These are phyloP conservation scores for Rubroboletus pulcherrimus DNA, from an alignment of 768 basidiomycete genomes.

Conservation along the genomic window DNA sequence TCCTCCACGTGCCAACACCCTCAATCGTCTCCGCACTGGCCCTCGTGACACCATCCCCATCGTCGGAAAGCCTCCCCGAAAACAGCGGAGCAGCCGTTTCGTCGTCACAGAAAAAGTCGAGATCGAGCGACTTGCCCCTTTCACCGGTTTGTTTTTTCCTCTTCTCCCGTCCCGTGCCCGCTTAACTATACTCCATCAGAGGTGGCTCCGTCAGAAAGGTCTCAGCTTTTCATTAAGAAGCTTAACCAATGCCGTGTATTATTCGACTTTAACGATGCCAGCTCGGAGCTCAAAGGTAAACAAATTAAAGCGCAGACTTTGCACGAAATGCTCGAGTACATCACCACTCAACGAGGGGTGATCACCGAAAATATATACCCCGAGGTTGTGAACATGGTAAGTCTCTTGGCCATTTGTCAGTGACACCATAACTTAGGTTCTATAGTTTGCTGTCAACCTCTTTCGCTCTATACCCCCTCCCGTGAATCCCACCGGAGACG, in stretches of 20 bases:
- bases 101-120: constrained; percentile 95
- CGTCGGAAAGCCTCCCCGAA: constrained; percentile 93
- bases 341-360: constrained; percentile 92
- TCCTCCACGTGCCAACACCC: constrained; percentile 63
- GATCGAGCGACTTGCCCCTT: constrained; percentile 89
- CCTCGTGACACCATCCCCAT: constrained; percentile 98
- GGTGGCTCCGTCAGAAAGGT: constrained; percentile 82
- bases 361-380: constrained; percentile 98
- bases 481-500: constrained; percentile 96
- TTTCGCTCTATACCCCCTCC: constrained; percentile 99
- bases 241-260: constrained; percentile 94
- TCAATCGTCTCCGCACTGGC: constrained; percentile 72
- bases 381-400: constrained; percentile 96
- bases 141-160: constrained; percentile 54
- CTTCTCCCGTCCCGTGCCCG: constrained; percentile 8
- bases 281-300: constrained; percentile 92
- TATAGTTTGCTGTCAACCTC: constrained; percentile 93
- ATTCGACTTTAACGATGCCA: constrained; percentile 99
- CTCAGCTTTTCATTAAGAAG: constrained; percentile 90
- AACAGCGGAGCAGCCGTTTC: constrained; percentile 96
- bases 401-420: constrained; percentile 24
- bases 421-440: constrained; percentile 5
- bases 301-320: constrained; percentile 98
- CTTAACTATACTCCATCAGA: constrained; percentile 45
- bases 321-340: constrained; percentile 98